Evolutionary conservation across 352 stramenopile genomes (phyloP).

Genomic region (Phytopythium chamaehyphon): DNA sequence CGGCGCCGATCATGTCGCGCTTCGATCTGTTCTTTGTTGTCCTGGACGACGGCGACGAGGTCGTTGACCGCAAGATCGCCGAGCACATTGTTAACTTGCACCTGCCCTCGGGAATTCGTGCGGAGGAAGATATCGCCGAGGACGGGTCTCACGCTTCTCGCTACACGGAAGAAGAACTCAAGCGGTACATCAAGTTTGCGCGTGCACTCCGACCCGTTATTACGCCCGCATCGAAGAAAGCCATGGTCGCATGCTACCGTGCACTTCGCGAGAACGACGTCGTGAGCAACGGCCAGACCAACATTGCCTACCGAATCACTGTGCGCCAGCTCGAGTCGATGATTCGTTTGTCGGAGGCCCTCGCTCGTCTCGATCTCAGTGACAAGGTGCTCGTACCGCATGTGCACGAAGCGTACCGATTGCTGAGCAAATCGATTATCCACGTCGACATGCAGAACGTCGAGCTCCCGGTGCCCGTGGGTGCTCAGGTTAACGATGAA

Average conservation of each 20-base stretch:
- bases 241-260: conserved; percentile 98
- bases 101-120: conserved; percentile 60
- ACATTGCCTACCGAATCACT: conserved; percentile 98
- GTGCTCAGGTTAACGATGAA: conserved; percentile 51
- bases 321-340: conserved; percentile 98
- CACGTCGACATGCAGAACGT: conserved; percentile 98
- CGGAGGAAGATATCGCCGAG: conserved; percentile 5
- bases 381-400: conserved; percentile 89
- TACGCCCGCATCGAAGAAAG: conserved; percentile 70
- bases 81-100: conserved; percentile 98
- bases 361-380: conserved; percentile 95
- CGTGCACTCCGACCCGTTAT: conserved; percentile 72
- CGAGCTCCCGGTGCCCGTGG: conserved; percentile 78
- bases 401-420: conserved; percentile 95
- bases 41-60: conserved; percentile 97
- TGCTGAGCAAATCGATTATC: conserved; percentile 99
- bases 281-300: conserved; percentile 88
- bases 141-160: conserved; percentile 10
- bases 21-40: conserved; percentile 99
- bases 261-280: conserved; percentile 96
- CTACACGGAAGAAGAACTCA: conserved; percentile 86
- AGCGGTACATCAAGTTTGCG: conserved; percentile 94
- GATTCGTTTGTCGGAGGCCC: conserved; percentile 96
- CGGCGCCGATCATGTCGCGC: conserved; percentile 96
- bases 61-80: conserved; percentile 93